Conservation (phyloP, 2,329 filamentous ascomycete genomes). For the Thermothelomyces thermophilus region DNA sequence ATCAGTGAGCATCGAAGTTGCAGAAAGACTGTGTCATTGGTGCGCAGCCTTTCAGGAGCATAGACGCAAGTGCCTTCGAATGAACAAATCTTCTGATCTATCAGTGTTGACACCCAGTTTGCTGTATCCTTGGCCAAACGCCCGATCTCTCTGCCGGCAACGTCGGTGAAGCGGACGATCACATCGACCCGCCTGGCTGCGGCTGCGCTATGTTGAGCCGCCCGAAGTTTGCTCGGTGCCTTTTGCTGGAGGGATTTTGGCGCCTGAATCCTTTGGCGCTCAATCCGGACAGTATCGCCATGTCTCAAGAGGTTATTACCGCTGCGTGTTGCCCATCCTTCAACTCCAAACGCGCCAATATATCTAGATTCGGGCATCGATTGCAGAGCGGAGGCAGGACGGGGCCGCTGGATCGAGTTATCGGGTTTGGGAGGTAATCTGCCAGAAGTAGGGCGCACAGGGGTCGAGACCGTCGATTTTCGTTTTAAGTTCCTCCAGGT, state of each 20-base stretch:
- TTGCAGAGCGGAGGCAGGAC: slow-evolving; percentile 10
- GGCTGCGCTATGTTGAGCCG: slow-evolving; percentile 36
- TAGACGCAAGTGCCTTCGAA: slow-evolving; percentile 89
- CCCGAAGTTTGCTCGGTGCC: slow-evolving; percentile 37
- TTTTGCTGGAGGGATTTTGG: slow-evolving; percentile 41
- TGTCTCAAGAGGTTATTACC: slow-evolving; percentile 69
- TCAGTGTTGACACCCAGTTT: slow-evolving; percentile 83
- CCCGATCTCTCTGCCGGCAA: slow-evolving; percentile 73
- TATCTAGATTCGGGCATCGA: slow-evolving; percentile 53
- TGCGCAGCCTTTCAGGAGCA: slow-evolving; percentile 74
- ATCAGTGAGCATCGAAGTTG: slow-evolving; percentile 77
- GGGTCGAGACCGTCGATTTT: background rate
- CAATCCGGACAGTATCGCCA: slow-evolving; percentile 77
- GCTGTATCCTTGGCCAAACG: slow-evolving; percentile 80
- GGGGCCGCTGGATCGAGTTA: background rate
- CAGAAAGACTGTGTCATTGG: slow-evolving; percentile 90
- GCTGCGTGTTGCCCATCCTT: slow-evolving; percentile 86
- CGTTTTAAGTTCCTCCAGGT: slow-evolving; percentile 51
- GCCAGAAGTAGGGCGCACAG: background rate
- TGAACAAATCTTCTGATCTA: slow-evolving; percentile 81
- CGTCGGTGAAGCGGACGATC: slow-evolving; percentile 84
- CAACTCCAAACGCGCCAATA: slow-evolving; percentile 84
- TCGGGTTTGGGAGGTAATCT: background rate
- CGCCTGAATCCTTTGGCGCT: slow-evolving; percentile 70
- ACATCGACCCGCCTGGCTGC: slow-evolving; percentile 68